Conservation (phyloP, 106 monocot species). For the Phalaenopsis equestris region DNA sequence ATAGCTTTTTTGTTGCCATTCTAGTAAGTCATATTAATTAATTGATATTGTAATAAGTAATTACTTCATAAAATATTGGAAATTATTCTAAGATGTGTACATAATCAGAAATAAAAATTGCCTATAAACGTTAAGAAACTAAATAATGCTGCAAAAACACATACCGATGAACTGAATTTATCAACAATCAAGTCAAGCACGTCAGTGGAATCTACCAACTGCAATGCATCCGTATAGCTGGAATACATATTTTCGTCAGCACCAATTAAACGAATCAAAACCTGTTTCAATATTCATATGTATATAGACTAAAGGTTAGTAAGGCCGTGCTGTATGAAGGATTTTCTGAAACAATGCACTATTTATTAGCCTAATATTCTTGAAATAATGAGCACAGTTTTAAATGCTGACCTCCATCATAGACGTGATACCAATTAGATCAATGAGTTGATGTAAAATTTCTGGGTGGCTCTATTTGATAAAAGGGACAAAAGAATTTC, state of each 20-base stretch:
- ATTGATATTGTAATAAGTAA: not conserved
- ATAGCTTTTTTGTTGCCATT: too few species aligned
- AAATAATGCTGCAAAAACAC: slow-evolving; percentile 13
- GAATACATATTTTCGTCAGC: slow-evolving; percentile 87
- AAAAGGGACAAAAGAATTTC: not conserved
- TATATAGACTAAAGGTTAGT: not conserved
- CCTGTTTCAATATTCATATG: slow-evolving; percentile 29
- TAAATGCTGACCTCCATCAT: slow-evolving; percentile 79
- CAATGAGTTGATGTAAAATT: slow-evolving; percentile 73
- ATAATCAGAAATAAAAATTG: not conserved
- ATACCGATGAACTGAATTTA: slow-evolving; percentile 88
- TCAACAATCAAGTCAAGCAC: slow-evolving; percentile 96
- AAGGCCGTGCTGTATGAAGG: not conserved
- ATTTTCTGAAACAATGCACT: not conserved
- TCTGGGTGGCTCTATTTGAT: slow-evolving; percentile 68
- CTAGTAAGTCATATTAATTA: not conserved
- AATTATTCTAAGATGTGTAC: not conserved
- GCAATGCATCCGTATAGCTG: slow-evolving; percentile 54
- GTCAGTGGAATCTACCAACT: slow-evolving; percentile 73
- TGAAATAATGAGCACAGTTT: not conserved
- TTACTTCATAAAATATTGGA: not conserved
- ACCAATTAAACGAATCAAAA: slow-evolving; percentile 82
- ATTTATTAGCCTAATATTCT: not conserved
- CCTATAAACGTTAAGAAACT: not conserved
- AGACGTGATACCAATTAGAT: slow-evolving; percentile 94